Evolutionary conservation across 192 early-diverging fungal species (phyloP).

Genomic region (Coemansia sp.): DNA sequence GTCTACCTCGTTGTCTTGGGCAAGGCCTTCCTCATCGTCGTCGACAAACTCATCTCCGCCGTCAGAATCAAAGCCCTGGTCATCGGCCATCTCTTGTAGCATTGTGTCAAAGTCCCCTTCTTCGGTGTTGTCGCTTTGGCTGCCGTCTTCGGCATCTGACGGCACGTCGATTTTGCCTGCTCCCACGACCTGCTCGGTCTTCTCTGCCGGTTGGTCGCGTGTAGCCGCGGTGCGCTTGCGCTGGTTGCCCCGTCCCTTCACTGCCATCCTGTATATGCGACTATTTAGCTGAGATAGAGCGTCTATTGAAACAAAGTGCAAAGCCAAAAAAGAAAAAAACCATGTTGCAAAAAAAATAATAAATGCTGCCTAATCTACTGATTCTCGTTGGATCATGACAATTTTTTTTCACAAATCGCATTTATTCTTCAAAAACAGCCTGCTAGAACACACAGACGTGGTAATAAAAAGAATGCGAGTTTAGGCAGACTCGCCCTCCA

Average conservation of each 20-base stretch:
- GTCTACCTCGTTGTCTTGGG: conserved; percentile 18
- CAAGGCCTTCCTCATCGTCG: conserved; percentile 27
- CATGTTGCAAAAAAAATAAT: conserved; percentile 35
- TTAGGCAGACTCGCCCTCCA: conserved; percentile 61
- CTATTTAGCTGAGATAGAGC: not conserved
- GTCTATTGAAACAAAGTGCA: conserved; percentile 2
- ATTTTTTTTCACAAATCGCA: conserved; percentile 1
- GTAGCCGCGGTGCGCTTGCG: conserved; percentile 34
- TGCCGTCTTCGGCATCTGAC: conserved; percentile 29
- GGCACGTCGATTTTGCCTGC: conserved; percentile 28
- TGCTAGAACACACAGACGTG: not conserved
- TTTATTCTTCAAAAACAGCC: not conserved
- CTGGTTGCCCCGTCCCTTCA: conserved; percentile 16
- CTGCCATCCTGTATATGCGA: conserved; percentile 12
- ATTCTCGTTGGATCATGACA: not conserved
- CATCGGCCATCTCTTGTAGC: conserved; percentile 38
- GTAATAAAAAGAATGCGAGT: not conserved
- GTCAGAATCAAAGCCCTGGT: conserved; percentile 54
- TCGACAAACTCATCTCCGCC: conserved; percentile 40
- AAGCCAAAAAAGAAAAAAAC: conserved; percentile 1
- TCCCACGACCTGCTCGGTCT: conserved; percentile 21
- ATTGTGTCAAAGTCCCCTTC: conserved; percentile 47
- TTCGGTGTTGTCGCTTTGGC: conserved; percentile 22
- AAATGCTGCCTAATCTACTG: conserved; percentile 3
- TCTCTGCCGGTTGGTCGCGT: conserved; percentile 21